Base-by-base conservation (phyloP, 495 filamentous ascomycete genomes). In the Neurospora sp. region DNA sequence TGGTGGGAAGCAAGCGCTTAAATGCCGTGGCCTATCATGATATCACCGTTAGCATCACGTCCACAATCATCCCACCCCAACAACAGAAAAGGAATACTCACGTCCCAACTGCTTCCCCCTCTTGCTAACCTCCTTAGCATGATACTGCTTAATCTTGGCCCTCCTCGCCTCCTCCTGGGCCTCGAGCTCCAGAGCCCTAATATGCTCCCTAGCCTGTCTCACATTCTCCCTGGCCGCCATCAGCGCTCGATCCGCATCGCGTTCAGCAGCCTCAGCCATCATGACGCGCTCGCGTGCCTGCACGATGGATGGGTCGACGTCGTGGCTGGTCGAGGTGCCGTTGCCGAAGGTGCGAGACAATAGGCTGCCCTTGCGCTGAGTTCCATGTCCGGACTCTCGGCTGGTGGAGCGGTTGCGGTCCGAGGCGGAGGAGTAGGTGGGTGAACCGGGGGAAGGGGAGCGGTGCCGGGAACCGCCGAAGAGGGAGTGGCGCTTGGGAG, bases 131-230 rank as follows among this genome's bases (percentile, higher is more conserved):
- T 84, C 83, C 71, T 83, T 86, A 0, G 89, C 89, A 74, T 91
- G 86, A 72, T 85, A 83, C 76, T 90, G 87, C 85, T 92, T 92
- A 65, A 91, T 88, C 82, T 87, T 90, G 27, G 90, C 90, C 18
- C 76, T 71, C 18, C 83, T 77, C 53, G 84, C 83, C 83, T 91
- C 88, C 78, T 91, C 88, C 70, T 84, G 82, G 0, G 89, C 90
- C 81, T 91, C 90, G 41, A 83, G 80, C 80, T 91, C 90, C 8
- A 92, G 80, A 22, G 80, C 79, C 82, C 85, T 88, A 9, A 91
- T 88, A 72, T 91, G 87, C 39, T 89, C 89, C 71, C 85, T 82
- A 1, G 90, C 89, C 70, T 90, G 85, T 61, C 85, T 85, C 16
- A 91, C 89, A 5, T 87, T 86, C 61, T 81, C 78, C 68, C 86